Base-by-base conservation (phyloP, 768 basidiomycete genomes). In the Russula virescens region DNA sequence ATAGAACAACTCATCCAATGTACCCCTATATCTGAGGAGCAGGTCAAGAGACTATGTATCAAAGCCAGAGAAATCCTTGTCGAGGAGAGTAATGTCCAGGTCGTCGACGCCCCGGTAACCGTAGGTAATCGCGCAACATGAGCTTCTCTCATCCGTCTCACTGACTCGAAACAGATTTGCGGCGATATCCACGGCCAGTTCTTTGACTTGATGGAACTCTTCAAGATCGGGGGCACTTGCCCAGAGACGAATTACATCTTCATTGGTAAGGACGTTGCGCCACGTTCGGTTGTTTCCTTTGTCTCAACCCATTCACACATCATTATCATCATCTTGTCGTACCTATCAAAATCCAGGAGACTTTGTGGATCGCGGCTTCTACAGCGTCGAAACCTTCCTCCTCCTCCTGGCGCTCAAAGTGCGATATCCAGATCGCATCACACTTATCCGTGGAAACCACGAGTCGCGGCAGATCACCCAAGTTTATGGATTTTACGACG, bases 141-240 rank as follows among this genome's bases (percentile, higher is more conserved):
- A 23, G 19, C 43, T 38, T 38, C 60, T 34, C 58, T 46, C 25
- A n/a, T 47, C 25, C 74, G 43, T 72, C 69, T 23, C 72, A 73
- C 61, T 75, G 74, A 55, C 26, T 21, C 34, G 46, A 51, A 48
- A 31, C 60, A 91, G 89, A 90, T 93, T 71, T 93, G 90, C 71
- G 95, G 95, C 9, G 95, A 98, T 76, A 97, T 98, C 49, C 95
- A 98, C 70, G 94, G 95, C 11, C 96, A 98, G 71, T 97, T 98
- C 72, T 97, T 89, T 74, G 96, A 98, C 73, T 81, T 98, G 67
- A 86, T 98, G 83, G 92, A 99, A 75, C 80, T 99, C 62, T 96
- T 97, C 82, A 87, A 86, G 73, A 85, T 95, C 35, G 94, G 94
- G 40, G 93, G 94, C 9, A 86, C 86, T 69, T 96, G 94, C 74